Evolutionary conservation across 306 rosid species (phyloP).

Genomic region (Prinsepia uniflora): DNA sequence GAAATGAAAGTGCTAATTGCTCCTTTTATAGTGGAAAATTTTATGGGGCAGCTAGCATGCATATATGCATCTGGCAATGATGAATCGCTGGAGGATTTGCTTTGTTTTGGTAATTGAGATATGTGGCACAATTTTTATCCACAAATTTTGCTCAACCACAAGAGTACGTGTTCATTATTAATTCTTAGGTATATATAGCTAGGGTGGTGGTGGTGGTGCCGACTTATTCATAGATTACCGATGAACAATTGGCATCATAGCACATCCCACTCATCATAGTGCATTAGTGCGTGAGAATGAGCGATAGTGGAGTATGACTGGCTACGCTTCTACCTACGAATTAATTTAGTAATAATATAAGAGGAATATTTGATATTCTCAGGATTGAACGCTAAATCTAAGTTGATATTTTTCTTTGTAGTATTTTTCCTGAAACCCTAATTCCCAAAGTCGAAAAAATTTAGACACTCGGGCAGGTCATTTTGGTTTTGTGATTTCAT

Average conservation of each 20-base stretch:
- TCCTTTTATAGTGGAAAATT: background rate
- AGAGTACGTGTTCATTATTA: too few relatives aligned
- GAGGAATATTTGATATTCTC: too few relatives aligned
- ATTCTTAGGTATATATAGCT: background rate
- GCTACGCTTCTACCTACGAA: background rate
- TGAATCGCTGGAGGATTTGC: background rate
- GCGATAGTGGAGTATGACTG: background rate
- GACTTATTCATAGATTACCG: background rate
- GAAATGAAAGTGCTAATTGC: background rate
- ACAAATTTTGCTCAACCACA: too few relatives aligned
- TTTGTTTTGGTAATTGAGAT: background rate
- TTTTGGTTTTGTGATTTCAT: too few relatives aligned
- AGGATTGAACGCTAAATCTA: too few relatives aligned
- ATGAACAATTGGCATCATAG: too few relatives aligned
- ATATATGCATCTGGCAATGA: too few relatives aligned
- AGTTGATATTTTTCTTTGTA: too few relatives aligned
- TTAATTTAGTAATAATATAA: background rate
- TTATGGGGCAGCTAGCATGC: too few relatives aligned
- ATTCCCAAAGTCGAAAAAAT: too few relatives aligned
- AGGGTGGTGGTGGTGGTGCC: conserved; percentile 1
- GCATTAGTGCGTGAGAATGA: background rate
- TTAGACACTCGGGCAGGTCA: too few relatives aligned
- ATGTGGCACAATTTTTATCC: background rate
- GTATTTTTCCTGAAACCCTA: too few relatives aligned
- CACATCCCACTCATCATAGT: background rate